Evolutionary conservation across 1,284 basidiomycete species (phyloP).

Genomic region (Xanthoconium separans): DNA sequence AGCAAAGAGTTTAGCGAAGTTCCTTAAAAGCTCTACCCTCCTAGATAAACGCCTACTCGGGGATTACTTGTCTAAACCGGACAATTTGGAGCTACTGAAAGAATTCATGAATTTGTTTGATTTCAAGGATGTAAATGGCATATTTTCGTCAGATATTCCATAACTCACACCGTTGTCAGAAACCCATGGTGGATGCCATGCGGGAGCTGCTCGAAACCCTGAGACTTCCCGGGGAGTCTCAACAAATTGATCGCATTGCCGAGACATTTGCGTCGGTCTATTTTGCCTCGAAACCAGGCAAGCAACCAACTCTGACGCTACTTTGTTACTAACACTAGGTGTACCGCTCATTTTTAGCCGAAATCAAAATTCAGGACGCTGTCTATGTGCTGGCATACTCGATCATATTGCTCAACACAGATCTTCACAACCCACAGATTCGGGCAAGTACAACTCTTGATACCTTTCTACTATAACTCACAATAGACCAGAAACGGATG

Average conservation of each 20-base stretch:
- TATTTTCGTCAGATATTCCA: neutral
- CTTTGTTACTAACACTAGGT: constrained; percentile 3
- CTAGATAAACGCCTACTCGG: constrained; percentile 95
- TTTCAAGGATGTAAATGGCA: constrained; percentile 75
- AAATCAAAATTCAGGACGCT: constrained; percentile 90
- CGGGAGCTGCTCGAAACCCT: constrained; percentile 93
- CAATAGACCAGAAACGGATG: constrained; percentile 81
- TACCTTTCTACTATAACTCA: constrained; percentile 11
- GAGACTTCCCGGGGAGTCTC: constrained; percentile 92
- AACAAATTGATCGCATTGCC: constrained; percentile 93
- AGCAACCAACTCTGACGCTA: constrained; percentile 9
- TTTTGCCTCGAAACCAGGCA: constrained; percentile 82
- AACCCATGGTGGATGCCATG: constrained; percentile 94
- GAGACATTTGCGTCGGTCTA: constrained; percentile 94
- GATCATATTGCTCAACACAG: constrained; percentile 98
- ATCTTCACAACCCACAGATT: constrained; percentile 96
- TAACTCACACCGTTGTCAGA: constrained; percentile 48
- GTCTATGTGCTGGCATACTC: constrained; percentile 95
- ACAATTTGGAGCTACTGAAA: constrained; percentile 82
- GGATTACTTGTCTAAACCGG: constrained; percentile 90
- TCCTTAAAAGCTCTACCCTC: constrained; percentile 83
- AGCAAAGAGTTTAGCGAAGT: constrained; percentile 70
- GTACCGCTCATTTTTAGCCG: constrained; percentile 47
- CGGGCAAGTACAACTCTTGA: constrained; percentile 50
- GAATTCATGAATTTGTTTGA: constrained; percentile 91